Evolutionary conservation across 768 basidiomycete genomes (phyloP), one percentile per base, ranked within the genome.

Genomic region (Rhodotorula paludigena): DNA sequence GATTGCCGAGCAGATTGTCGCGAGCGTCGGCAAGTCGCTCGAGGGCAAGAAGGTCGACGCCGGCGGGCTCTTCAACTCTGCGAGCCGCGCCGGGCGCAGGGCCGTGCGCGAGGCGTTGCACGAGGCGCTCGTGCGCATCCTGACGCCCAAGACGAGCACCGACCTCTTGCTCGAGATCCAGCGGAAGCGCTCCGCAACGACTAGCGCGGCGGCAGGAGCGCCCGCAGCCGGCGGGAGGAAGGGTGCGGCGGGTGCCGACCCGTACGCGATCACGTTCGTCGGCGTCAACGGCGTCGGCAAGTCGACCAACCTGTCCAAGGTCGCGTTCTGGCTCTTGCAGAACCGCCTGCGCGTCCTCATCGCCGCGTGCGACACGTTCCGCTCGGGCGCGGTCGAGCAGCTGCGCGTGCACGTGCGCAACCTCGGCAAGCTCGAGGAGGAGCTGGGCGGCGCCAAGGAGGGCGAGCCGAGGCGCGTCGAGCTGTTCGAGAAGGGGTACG

Each of bases 211-310:
- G 5, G 87, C 89, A 16, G 85, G 84, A 6, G 30, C 51, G 33
- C 33, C 33, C 33, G 14, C 9, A 14, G 2, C 48, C 14, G 1
- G 28, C 30, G 20, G 30, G 14, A 15, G 9, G 28, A 35, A 20
- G 38, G 68, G 75, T 15, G 47, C 15, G 8, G 41, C 45, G 28
- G 47, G 8, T 32, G 20, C 89, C 16, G 81, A 86, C 74, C 94
- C 94, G 0, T 98, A 97, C 79, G 86, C 86, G 74, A 89, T 99
- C 74, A 87, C 92, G 0, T 99, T 99, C 77, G 92, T 98, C 48
- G 96, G 96, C 21, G 96, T 99, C 44, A 99, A 99, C 76, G 96
- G 96, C 33, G 96, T 99, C 33, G 96, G 96, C 39, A 99, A 99
- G 81, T 94, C 91, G 74, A 98, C 96, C 11, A 99, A 98, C 79